Evolutionary conservation across 2,329 filamentous ascomycete genomes (phyloP).

Genomic region (Hysterium pulicare): DNA sequence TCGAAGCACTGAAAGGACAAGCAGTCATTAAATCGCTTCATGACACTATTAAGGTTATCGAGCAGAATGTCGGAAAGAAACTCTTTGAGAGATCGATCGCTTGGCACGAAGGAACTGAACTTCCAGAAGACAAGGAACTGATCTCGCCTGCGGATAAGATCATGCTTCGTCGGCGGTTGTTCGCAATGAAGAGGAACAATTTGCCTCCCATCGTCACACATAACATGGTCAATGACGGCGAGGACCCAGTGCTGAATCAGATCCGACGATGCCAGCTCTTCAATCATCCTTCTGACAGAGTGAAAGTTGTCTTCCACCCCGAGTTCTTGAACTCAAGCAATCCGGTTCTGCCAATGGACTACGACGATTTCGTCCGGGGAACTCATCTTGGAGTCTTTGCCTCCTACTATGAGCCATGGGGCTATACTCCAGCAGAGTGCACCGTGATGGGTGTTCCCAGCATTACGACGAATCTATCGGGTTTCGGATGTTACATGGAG

Average conservation of each 20-base stretch:
- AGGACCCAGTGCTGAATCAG: conserved; percentile 94
- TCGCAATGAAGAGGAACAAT: conserved; percentile 90
- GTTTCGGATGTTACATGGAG: conserved; percentile 99
- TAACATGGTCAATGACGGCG: conserved; percentile 93
- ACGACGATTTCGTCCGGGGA: conserved; percentile 96
- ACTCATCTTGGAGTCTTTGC: conserved; percentile 94
- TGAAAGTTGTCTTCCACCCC: conserved; percentile 97
- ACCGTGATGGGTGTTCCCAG: conserved; percentile 98
- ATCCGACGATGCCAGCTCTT: conserved; percentile 94
- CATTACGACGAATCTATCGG: conserved; percentile 96
- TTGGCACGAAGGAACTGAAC: conserved; percentile 90
- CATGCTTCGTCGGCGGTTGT: conserved; percentile 82
- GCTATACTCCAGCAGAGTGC: conserved; percentile 96
- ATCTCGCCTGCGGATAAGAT: conserved; percentile 91
- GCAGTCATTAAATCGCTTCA: conserved; percentile 94
- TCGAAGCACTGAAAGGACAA: conserved; percentile 93
- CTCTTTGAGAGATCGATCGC: conserved; percentile 91
- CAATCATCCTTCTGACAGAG: conserved; percentile 90
- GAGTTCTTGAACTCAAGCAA: conserved; percentile 96
- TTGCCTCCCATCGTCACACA: conserved; percentile 96
- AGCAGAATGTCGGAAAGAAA: conserved; percentile 85
- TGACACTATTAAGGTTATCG: conserved; percentile 89
- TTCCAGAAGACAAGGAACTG: conserved; percentile 95
- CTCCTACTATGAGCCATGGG: conserved; percentile 99
- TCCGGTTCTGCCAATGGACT: conserved; percentile 91